Conservation (phyloP, 73 alveolate genomes). For the Loxodes magnus region DNA sequence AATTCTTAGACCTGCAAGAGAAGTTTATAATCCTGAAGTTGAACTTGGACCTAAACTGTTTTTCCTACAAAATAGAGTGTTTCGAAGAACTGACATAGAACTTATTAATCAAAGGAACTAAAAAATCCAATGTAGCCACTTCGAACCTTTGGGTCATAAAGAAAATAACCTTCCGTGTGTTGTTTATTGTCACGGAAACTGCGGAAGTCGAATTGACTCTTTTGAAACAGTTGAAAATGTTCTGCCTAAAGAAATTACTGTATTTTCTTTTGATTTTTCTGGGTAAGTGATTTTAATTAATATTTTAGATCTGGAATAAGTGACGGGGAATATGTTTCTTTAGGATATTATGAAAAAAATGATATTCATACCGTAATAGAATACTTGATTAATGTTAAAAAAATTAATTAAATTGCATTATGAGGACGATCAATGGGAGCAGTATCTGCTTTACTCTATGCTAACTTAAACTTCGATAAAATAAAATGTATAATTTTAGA, state of each 20-base stretch:
- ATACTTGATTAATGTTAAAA: slow-evolving; percentile 50
- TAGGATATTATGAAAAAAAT: slow-evolving; percentile 90
- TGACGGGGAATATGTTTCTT: slow-evolving; percentile 73
- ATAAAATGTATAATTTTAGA: slow-evolving; percentile 32
- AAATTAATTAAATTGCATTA: slow-evolving; percentile 56
- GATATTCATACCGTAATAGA: slow-evolving; percentile 82
- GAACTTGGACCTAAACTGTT: slow-evolving; percentile 66
- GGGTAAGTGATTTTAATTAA: no score
- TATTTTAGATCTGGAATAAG: slow-evolving; percentile 61
- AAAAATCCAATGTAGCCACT: slow-evolving; percentile 56
- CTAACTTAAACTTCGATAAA: slow-evolving; percentile 41
- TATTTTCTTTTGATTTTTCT: slow-evolving; percentile 80
- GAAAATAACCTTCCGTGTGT: slow-evolving; percentile 66
- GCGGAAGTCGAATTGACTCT: slow-evolving; percentile 76
- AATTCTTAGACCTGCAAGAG: slow-evolving; percentile 89
- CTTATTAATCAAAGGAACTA: slow-evolving; percentile 44
- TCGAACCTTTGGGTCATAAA: slow-evolving; percentile 41
- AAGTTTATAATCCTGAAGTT: slow-evolving; percentile 32
- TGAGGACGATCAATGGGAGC: slow-evolving; percentile 95
- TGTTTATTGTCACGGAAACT: slow-evolving; percentile 85
- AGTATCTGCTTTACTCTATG: slow-evolving; percentile 75
- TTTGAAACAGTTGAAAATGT: slow-evolving; percentile 49
- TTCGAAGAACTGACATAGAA: slow-evolving; percentile 50
- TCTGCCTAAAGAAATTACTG: slow-evolving; percentile 48
- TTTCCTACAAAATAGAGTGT: slow-evolving; percentile 36